A percentile compares a stretch with the other conserved stretches of the same genome.
These are phyloP conservation scores for Rutstroemia sp. DNA, from an alignment of 2,329 filamentous ascomycete genomes.

Conservation along the genomic window DNA sequence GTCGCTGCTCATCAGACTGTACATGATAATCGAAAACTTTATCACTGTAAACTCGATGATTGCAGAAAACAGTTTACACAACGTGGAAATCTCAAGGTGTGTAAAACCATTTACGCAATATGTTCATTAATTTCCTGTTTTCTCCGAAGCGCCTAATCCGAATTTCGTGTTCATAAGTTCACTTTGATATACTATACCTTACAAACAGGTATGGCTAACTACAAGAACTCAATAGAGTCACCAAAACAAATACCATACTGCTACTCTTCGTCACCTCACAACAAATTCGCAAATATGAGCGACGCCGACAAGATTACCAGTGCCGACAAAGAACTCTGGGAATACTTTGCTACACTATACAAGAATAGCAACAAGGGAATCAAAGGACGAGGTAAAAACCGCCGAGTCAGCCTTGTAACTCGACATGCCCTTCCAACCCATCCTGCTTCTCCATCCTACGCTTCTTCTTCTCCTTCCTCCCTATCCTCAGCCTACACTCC, in stretches of 20 bases:
- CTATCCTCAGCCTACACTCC: too few relatives aligned
- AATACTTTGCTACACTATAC: constrained; percentile 82
- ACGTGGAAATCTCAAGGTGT: constrained; percentile 82
- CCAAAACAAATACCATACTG: constrained; percentile 63
- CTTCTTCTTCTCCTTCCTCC: background rate
- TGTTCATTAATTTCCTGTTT: background rate
- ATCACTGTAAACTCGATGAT: constrained; percentile 70
- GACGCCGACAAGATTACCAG: constrained; percentile 23
- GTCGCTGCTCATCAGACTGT: constrained; percentile 77
- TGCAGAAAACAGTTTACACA: constrained; percentile 88
- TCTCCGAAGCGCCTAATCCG: background rate
- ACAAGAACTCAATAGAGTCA: constrained; percentile 30
- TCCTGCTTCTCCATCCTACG: background rate
- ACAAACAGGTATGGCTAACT: background rate
- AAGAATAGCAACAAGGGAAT: constrained; percentile 99
- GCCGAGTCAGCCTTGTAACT: constrained; percentile 44
- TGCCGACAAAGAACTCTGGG: constrained; percentile 67
- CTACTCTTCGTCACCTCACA: constrained; percentile 70
- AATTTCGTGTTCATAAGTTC: background rate
- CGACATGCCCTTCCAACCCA: background rate
- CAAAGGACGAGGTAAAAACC: constrained; percentile 86
- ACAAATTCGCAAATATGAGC: constrained; percentile 65
- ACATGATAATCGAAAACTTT: constrained; percentile 71
- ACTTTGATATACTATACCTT: too few relatives aligned
- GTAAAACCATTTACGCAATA: background rate